Evolutionary conservation across 495 filamentous ascomycete genomes (phyloP), one percentile per base, ranked within the genome.

Genomic region (Parathielavia hyrcaniae): DNA sequence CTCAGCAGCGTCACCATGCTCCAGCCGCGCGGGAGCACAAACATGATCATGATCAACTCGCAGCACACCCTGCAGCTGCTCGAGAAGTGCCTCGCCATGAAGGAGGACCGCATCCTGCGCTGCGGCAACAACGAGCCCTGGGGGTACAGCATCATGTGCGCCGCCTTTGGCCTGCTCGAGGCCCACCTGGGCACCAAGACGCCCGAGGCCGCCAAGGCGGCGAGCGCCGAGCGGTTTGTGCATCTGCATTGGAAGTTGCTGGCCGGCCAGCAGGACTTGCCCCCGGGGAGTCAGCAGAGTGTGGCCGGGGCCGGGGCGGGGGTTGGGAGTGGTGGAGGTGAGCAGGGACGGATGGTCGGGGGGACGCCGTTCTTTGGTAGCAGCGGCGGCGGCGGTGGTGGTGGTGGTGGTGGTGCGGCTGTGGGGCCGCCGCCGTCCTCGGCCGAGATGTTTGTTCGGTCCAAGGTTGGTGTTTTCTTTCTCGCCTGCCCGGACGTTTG

Each of bases 1-100:
- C 68, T 77, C 35, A 74, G 71, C 67, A 74, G 72, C 54, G 70
- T 79, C 48, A 73, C 76, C 14, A 69, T 79, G 61, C 74, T 77
- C 20, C 77, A 79, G 57, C 76, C 76, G n/a, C 67, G 70, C 63
- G 71, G 64, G 7, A 69, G 67, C 14, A 73, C 68, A 38, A 76
- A 71, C 65, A 70, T 74, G 63, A 70, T 73, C 55, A 72, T 74
- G 67, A 70, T 71, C 59, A 75, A 73, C 55, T 69, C 67, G n/a
- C 68, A 73, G 57, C 67, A 75, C 60, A 76, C 70, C 5, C 59
- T 76, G 43, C 66, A 73, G 50, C 69, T 75, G 38, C 64, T 77
- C 43, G 71, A 74, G 55, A 71, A 71, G 60, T 75, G 75, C 58
- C 53, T 77, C 8, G 62, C 66, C 34, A 71, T 76, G 48, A 74